phyloP scores from a whole-genome alignment of 2,329 filamentous ascomycete species.

The Penicillium sp. region DNA sequence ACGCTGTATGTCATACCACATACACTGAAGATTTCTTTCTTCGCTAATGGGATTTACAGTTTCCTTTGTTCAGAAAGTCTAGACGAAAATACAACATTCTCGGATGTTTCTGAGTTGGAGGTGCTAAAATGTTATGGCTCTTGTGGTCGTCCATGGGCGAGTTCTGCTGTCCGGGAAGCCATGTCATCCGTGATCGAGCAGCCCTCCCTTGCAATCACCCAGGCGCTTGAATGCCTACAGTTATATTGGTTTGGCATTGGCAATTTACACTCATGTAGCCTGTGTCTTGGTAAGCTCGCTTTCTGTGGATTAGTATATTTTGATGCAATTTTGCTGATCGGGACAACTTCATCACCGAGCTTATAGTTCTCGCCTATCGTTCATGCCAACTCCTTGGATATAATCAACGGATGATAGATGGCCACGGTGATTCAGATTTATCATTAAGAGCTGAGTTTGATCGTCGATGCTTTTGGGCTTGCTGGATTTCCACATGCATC shows the following conservation, averaged over 20 bases:
- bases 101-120: background rate
- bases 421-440: background rate
- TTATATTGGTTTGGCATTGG: background rate
- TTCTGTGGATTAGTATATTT: no score
- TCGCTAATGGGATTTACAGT: background rate
- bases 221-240: background rate
- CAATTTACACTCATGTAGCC: background rate
- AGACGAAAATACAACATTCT: background rate
- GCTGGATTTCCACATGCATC: background rate
- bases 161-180: background rate
- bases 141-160: background rate
- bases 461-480: background rate
- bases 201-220: background rate
- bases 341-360: no score
- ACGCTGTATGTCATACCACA: background rate
- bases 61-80: background rate
- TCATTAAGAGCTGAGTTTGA: background rate
- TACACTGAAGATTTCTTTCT: background rate
- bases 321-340: no score
- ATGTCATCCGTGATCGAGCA: background rate
- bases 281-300: background rate
- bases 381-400: background rate
- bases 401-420: background rate
- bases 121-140: background rate
- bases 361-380: background rate